These are phyloP conservation scores for Penicillium sp. DNA, from an alignment of 2,329 filamentous ascomycete species.

Conservation along the genomic window DNA sequence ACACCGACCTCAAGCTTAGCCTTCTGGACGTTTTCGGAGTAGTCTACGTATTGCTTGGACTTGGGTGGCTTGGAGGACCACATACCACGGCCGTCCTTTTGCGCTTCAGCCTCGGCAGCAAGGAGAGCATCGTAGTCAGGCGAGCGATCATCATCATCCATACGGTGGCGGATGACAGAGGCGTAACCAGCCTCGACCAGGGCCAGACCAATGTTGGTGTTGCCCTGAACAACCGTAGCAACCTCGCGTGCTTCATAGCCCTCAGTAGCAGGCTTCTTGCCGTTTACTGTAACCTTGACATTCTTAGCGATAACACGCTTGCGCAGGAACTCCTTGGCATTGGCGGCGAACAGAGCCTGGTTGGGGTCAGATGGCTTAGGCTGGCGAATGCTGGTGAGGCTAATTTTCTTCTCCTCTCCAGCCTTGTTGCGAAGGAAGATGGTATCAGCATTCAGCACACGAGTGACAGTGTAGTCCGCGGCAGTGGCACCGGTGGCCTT, in stretches of 20 bases:
- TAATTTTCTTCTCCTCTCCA: constrained; percentile 84
- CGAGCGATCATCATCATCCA: constrained; percentile 90
- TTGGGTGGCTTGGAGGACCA: constrained; percentile 90
- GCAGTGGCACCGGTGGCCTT: constrained; percentile 61
- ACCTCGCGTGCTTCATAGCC: constrained; percentile 95
- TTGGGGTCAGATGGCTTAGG: constrained; percentile 85
- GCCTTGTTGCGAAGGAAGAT: constrained; percentile 82
- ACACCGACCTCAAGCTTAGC: constrained; percentile 90
- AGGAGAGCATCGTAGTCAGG: constrained; percentile 76
- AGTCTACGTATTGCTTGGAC: constrained; percentile 78
- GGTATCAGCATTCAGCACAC: constrained; percentile 85
- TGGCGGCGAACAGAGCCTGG: constrained; percentile 83
- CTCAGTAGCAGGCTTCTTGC: constrained; percentile 83
- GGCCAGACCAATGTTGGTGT: constrained; percentile 80
- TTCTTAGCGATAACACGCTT: constrained; percentile 96
- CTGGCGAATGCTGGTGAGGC: constrained; percentile 87
- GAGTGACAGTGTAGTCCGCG: constrained; percentile 77
- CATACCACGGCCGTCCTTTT: constrained; percentile 87
- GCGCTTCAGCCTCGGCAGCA: constrained; percentile 58
- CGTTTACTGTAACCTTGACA: constrained; percentile 83
- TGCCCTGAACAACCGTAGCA: constrained; percentile 77
- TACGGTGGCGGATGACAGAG: constrained; percentile 89
- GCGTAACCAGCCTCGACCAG: constrained; percentile 92
- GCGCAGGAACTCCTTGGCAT: constrained; percentile 93
- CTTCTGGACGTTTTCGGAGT: constrained; percentile 89